Evolutionary conservation across 176 grass and related monocot species (phyloP).

Genomic region (Musa acuminata): DNA sequence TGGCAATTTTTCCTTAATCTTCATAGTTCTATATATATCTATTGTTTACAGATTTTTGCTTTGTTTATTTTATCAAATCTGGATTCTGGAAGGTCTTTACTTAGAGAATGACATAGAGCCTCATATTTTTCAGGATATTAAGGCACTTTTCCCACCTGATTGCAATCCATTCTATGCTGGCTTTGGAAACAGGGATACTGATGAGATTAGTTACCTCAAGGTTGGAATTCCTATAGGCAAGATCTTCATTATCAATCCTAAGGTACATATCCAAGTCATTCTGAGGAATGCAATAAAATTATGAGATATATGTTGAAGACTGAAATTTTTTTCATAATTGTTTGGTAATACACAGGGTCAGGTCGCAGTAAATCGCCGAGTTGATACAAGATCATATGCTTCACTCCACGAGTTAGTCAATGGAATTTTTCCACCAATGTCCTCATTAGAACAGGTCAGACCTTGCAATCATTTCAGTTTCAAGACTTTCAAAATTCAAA

Average conservation of each 20-base stretch:
- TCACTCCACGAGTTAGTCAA: slow-evolving; percentile 78
- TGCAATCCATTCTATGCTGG: slow-evolving; percentile 94
- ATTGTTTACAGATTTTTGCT: not conserved
- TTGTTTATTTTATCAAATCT: not conserved
- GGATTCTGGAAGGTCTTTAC: slow-evolving; percentile 1
- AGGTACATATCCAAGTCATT: slow-evolving; percentile 29
- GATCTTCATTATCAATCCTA: slow-evolving; percentile 98
- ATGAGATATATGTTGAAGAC: not conserved
- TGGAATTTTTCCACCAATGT: slow-evolving; percentile 87
- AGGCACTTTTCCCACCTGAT: slow-evolving; percentile 76
- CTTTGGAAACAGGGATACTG: slow-evolving; percentile 92
- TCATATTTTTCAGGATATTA: slow-evolving; percentile 53
- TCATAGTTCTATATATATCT: not conserved
- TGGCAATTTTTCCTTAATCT: not conserved
- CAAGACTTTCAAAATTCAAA: not conserved
- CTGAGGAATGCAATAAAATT: not conserved
- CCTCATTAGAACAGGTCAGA: slow-evolving; percentile 55
- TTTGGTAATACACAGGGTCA: slow-evolving; percentile 44
- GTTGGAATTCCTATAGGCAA: slow-evolving; percentile 93
- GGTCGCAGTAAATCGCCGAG: slow-evolving; percentile 75
- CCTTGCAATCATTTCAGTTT: not conserved
- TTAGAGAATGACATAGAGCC: not conserved
- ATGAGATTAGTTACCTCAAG: slow-evolving; percentile 90
- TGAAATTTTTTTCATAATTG: not conserved
- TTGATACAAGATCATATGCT: slow-evolving; percentile 85